These are phyloP conservation scores for Herpetomonas tarakana DNA, from an alignment of 208 protist genomes.

Conservation along the genomic window DNA sequence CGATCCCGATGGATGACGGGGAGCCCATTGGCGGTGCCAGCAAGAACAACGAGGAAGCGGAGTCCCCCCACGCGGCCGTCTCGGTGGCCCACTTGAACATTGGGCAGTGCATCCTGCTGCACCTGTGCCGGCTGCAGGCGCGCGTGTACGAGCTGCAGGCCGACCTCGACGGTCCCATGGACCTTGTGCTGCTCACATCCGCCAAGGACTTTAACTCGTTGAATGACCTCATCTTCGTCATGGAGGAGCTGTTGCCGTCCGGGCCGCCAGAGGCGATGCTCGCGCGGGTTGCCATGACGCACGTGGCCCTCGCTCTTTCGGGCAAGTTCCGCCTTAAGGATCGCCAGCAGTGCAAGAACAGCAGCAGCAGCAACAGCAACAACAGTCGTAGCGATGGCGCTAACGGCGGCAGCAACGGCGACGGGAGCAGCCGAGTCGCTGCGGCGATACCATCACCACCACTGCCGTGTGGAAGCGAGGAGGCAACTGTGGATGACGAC, in stretches of 20 bases:
- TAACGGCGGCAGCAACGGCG: conserved; percentile 1
- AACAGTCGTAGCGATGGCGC: not conserved
- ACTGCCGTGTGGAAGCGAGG: not conserved
- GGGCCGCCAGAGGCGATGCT: conserved; percentile 25
- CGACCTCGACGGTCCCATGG: conserved; percentile 65
- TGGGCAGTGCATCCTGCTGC: conserved; percentile 58
- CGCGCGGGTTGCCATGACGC: conserved; percentile 39
- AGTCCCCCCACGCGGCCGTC: not conserved
- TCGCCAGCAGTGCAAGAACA: conserved; percentile 7
- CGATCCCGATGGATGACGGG: conserved; percentile 2
- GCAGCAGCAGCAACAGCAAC: not conserved
- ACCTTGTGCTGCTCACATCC: conserved; percentile 57
- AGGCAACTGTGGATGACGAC: too few species aligned
- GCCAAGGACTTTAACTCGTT: conserved; percentile 66
- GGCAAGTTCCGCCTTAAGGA: conserved; percentile 29
- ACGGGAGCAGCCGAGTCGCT: too few species aligned
- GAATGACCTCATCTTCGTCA: conserved; percentile 53
- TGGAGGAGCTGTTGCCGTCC: conserved; percentile 39
- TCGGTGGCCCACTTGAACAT: conserved; percentile 27
- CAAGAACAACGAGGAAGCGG: conserved; percentile 13
- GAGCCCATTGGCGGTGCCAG: conserved; percentile 10
- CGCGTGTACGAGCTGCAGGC: conserved; percentile 61
- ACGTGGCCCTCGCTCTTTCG: conserved; percentile 34
- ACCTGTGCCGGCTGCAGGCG: conserved; percentile 68
- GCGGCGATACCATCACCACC: too few species aligned